Percentiles rank a stretch among this genome's conserved stretches.
phyloP scores from a whole-genome alignment of 31 red algal species.

The Odonthalia washingtoniensis region DNA sequence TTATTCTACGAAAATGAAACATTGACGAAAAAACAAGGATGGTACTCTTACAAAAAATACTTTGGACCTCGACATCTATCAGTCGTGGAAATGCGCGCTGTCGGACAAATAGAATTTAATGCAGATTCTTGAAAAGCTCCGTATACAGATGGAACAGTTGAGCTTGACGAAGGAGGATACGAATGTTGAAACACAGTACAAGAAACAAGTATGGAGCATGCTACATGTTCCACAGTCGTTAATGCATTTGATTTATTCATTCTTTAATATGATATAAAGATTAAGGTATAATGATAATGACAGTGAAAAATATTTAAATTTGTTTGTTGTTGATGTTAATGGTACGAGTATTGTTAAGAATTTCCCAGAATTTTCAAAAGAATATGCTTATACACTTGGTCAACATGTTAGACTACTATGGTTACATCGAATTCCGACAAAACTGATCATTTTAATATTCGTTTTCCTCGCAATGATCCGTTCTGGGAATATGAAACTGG shows the following conservation, averaged over 20 bases:
- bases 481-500: too few relatives aligned
- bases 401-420: too few relatives aligned
- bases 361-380: slow-evolving; percentile 17
- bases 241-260: slow-evolving; percentile 88
- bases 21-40: slow-evolving; percentile 57
- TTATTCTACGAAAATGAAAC: slow-evolving; percentile 41
- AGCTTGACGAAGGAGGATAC: slow-evolving; percentile 57
- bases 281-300: too few relatives aligned
- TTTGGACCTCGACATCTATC: slow-evolving; percentile 55
- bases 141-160: slow-evolving; percentile 80
- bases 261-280: slow-evolving; percentile 88
- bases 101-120: slow-evolving; percentile 65
- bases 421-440: too few relatives aligned
- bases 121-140: slow-evolving; percentile 90
- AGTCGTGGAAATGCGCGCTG: slow-evolving; percentile 91
- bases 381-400: slow-evolving; percentile 33
- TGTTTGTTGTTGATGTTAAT: slow-evolving; percentile 96
- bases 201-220: slow-evolving; percentile 59
- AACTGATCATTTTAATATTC: too few relatives aligned
- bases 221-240: slow-evolving; percentile 50
- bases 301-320: background rate
- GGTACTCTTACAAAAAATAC: slow-evolving; percentile 89
- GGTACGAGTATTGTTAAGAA: slow-evolving; percentile 96
- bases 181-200: slow-evolving; percentile 58
- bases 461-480: too few relatives aligned